phyloP scores from a whole-genome alignment of 2,329 filamentous ascomycete species.

The Verticillium nubilum region DNA sequence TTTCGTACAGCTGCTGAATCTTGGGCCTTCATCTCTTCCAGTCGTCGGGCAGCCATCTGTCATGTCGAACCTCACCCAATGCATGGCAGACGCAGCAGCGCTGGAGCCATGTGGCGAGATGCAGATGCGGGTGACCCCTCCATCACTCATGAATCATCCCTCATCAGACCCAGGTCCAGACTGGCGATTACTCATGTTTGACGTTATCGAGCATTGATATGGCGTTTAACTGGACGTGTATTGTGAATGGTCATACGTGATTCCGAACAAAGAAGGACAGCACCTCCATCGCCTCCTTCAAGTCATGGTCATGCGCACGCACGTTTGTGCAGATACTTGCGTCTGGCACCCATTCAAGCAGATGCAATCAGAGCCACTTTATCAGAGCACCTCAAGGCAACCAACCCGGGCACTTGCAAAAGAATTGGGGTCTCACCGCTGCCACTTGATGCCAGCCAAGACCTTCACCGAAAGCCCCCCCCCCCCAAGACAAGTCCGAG shows the following conservation, averaged over 20 bases:
- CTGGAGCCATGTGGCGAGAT: neutral
- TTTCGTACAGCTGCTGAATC: too few species aligned
- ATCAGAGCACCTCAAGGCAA: too few species aligned
- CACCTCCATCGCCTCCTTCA: neutral
- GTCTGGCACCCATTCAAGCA: too few species aligned
- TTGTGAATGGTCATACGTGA: neutral
- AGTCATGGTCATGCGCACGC: too few species aligned
- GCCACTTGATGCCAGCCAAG: neutral
- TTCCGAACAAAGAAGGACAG: neutral
- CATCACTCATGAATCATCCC: neutral
- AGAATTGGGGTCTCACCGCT: neutral
- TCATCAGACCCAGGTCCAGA: neutral
- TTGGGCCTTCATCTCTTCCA: neutral
- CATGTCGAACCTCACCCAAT: neutral
- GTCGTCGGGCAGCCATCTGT: neutral
- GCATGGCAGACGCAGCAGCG: neutral
- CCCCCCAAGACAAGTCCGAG: neutral
- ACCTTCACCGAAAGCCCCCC: neutral
- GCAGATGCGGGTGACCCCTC: neutral
- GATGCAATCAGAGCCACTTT: too few species aligned
- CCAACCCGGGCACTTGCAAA: neutral
- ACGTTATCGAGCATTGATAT: neutral
- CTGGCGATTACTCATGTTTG: neutral
- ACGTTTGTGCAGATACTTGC: too few species aligned
- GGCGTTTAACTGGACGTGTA: neutral